Evolutionary conservation across 805 yeast species (phyloP).

Genomic region (Myxozyma vanderwaltii): DNA sequence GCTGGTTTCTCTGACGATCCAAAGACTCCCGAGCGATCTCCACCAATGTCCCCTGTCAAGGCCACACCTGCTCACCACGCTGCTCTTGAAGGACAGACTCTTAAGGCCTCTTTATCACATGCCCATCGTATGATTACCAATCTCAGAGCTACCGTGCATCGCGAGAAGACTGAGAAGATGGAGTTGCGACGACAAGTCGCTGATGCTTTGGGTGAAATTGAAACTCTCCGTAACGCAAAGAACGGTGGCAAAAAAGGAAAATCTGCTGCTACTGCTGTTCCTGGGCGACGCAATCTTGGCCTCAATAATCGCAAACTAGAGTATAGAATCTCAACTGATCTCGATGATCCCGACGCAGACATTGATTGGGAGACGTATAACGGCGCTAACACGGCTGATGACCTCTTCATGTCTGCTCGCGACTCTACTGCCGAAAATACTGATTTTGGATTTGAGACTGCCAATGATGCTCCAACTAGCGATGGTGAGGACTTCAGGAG

Average conservation of each 20-base stretch:
- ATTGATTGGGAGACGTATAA: conserved; percentile 34
- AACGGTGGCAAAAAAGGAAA: conserved; percentile 10
- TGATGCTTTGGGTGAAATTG: conserved; percentile 38
- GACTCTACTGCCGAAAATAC: conserved; percentile 37
- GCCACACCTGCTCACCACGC: conserved; percentile 40
- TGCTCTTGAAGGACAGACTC: conserved; percentile 63
- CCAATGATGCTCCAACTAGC: conserved; percentile 36
- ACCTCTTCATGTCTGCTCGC: conserved; percentile 35
- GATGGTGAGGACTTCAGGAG: conserved; percentile 33
- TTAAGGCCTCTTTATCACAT: conserved; percentile 62
- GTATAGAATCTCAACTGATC: conserved; percentile 22
- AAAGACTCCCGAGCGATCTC: conserved; percentile 38
- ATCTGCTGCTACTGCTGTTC: not conserved
- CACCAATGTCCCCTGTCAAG: conserved; percentile 43
- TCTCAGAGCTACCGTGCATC: conserved; percentile 54
- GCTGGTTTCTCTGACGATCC: conserved; percentile 23
- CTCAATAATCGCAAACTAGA: conserved; percentile 17
- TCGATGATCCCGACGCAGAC: conserved; percentile 22
- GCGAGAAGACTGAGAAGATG: conserved; percentile 48
- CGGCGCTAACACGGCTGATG: conserved; percentile 26
- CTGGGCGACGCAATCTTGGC: conserved; percentile 15
- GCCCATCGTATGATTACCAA: conserved; percentile 66
- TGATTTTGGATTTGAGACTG: conserved; percentile 32
- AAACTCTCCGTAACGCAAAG: conserved; percentile 10
- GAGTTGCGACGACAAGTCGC: conserved; percentile 42